Evolutionary conservation across 352 stramenopile genomes (phyloP), one percentile per base, ranked within the genome.

Genomic region (Globisporangium megalacanthum): DNA sequence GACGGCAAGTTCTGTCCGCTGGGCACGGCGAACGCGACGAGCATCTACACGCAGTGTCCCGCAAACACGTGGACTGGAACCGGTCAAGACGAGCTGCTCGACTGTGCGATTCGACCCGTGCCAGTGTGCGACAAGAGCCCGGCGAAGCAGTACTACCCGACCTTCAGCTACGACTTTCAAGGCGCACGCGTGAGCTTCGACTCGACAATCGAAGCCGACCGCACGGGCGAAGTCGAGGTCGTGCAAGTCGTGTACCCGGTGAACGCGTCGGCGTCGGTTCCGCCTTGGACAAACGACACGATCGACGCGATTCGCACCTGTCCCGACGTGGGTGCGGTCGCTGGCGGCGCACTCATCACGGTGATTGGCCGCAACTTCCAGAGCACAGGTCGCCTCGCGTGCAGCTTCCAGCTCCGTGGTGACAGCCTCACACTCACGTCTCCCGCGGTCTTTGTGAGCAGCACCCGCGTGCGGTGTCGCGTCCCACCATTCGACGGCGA

Each of bases 341-440:
- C 29, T 35, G 79, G 83, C 37, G 79, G 75, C 17, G 59, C 79
- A 13, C 45, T 89, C 4, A 36, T 98, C 14, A 98, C 88, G 41
- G 77, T 99, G 7, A 95, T 99, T 41, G 96, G 96, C 2, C 78
- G 93, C 19, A 98, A 99, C 70, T 99, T 99, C 61, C 65, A 77
- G 7, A 75, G 97, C 41, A 92, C 80, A 4, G 71, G 67, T 15
- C 69, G 77, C n/a, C 73, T 98, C 0, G 87, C 87, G 22, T 98
- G 95, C 57, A 79, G 89, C 47, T 97, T 86, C 54, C 70, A 83
- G 42, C 39, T 83, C 9, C 60, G 47, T 3, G 49, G 45, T 14
- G 56, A 37, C 56, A 69, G 56, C 9, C 54, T 71, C 31, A 19
- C 65, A 13, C 48, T 85, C 22, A 70, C 37, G 31, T 60, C 63